Conservation (phyloP, 768 basidiomycete species). For the Mycena sanguinolenta region DNA sequence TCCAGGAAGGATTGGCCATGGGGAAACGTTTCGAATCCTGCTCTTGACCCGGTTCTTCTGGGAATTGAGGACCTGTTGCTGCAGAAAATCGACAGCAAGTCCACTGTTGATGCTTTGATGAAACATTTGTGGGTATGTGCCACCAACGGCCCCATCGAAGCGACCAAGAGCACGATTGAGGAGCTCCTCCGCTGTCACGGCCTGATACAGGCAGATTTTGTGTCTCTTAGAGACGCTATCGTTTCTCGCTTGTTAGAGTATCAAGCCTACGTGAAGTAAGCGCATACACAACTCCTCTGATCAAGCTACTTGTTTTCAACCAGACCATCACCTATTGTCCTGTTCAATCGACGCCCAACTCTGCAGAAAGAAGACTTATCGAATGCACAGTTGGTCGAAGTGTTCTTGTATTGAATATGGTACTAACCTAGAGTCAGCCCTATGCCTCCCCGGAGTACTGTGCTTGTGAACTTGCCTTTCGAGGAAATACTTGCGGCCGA, state of each 20-base stretch:
- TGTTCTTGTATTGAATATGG: background rate
- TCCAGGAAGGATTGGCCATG: background rate
- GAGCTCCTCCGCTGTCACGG: background rate
- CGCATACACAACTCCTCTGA: background rate
- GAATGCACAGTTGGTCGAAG: background rate
- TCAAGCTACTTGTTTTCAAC: background rate
- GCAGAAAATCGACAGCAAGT: background rate
- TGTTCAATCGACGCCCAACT: background rate
- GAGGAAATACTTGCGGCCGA: too few species aligned
- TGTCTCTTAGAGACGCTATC: background rate
- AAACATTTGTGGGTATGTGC: background rate
- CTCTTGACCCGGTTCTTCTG: background rate
- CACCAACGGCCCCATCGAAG: background rate
- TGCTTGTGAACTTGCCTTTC: too few species aligned
- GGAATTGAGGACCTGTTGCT: background rate
- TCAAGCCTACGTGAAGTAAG: background rate
- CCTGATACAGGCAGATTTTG: background rate
- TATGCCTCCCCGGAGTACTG: too few species aligned
- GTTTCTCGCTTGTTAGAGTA: background rate
- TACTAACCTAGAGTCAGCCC: background rate
- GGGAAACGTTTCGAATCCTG: background rate
- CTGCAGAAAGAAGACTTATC: background rate
- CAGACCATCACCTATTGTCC: too few species aligned
- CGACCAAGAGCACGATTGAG: background rate
- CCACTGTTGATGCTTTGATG: background rate